Evolutionary conservation across 2,329 filamentous ascomycete species (phyloP).

Genomic region (Stemphylium lycopersici): DNA sequence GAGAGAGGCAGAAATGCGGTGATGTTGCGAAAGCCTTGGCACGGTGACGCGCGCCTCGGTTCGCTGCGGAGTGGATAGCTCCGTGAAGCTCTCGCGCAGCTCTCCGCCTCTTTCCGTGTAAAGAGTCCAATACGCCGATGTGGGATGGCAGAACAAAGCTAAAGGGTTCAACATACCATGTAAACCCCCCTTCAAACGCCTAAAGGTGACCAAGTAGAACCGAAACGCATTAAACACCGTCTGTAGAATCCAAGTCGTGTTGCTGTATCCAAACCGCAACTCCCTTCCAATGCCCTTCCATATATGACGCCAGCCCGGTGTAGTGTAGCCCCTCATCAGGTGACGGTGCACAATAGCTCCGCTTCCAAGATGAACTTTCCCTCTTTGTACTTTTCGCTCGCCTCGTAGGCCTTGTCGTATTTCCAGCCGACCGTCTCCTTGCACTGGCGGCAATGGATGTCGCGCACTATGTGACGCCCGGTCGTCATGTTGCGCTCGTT

Average conservation of each 20-base stretch:
- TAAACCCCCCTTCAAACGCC: slow-evolving; percentile 5
- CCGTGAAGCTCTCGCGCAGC: neutral
- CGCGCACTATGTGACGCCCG: slow-evolving; percentile 89
- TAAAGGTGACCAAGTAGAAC: slow-evolving; percentile 5
- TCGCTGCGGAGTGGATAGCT: neutral
- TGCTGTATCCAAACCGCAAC: slow-evolving; percentile 20
- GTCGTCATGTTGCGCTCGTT: slow-evolving; percentile 98
- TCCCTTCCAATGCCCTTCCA: slow-evolving; percentile 33
- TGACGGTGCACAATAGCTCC: slow-evolving; percentile 82
- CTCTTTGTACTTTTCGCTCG: slow-evolving; percentile 96
- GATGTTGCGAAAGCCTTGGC: neutral
- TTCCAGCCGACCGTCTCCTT: slow-evolving; percentile 96
- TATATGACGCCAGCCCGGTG: slow-evolving; percentile 2
- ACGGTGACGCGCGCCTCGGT: neutral
- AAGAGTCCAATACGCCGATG: slow-evolving; percentile 1
- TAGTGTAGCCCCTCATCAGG: slow-evolving; percentile 34
- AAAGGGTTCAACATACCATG: slow-evolving; percentile 6
- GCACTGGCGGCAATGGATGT: slow-evolving; percentile 91
- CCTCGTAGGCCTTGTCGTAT: slow-evolving; percentile 96
- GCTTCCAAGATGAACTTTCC: slow-evolving; percentile 97
- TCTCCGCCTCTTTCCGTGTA: slow-evolving; percentile 5
- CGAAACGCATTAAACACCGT: slow-evolving; percentile 10
- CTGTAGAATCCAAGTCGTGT: slow-evolving; percentile 4
- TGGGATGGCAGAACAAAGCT: neutral
- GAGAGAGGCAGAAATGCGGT: neutral